Percentiles rank a stretch among this genome's conserved stretches.
These are phyloP conservation scores for Trichophyton verrucosum DNA, from an alignment of 2,329 filamentous ascomycete genomes.

Conservation along the genomic window DNA sequence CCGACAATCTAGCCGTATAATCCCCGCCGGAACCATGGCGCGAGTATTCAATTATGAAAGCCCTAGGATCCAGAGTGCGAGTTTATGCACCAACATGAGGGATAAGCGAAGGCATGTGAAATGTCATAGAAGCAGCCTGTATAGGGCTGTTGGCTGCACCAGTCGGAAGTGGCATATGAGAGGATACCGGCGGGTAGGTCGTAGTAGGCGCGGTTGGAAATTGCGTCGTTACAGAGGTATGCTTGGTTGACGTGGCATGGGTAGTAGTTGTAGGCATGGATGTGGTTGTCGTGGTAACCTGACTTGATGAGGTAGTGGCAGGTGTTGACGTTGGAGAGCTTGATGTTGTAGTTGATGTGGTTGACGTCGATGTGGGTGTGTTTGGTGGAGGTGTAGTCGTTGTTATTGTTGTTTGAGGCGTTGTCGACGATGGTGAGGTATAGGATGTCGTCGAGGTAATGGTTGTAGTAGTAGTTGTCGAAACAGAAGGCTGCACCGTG, in stretches of 20 bases:
- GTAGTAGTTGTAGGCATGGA: background rate
- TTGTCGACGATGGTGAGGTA: background rate
- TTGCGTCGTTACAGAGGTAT: background rate
- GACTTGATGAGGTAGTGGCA: background rate
- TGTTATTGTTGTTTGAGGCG: background rate
- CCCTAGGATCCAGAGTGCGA: background rate
- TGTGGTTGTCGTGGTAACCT: background rate
- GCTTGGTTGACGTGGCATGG: background rate
- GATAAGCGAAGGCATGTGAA: background rate
- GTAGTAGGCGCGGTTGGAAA: background rate
- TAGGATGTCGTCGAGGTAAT: conserved; percentile 2
- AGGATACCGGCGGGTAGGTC: background rate
- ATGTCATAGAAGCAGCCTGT: background rate
- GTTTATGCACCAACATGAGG: background rate
- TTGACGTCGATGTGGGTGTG: background rate
- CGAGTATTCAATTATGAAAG: no score
- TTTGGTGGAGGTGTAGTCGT: background rate
- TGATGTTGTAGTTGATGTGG: background rate
- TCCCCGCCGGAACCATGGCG: background rate
- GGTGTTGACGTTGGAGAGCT: background rate
- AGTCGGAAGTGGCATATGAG: background rate
- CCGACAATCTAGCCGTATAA: background rate
- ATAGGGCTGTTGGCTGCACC: background rate
- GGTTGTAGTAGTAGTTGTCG: conserved; percentile 4
- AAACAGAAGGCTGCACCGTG: conserved; percentile 5